Evolutionary conservation across 352 stramenopile genomes (phyloP).

Genomic region (Globisporangium middletonii): DNA sequence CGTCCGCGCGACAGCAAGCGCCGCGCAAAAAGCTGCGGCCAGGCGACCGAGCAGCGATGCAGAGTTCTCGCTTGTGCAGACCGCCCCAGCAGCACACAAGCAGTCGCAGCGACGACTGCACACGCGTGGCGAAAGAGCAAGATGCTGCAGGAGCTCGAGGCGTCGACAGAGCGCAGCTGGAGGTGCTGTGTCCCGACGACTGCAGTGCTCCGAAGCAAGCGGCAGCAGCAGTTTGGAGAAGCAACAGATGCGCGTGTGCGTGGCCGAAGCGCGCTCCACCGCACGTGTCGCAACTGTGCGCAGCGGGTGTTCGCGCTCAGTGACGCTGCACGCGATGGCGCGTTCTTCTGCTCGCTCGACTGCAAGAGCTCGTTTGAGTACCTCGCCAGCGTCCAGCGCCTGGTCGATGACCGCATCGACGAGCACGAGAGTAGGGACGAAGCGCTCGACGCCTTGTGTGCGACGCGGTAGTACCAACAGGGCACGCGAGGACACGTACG

Average conservation of each 20-base stretch:
- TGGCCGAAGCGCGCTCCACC: constrained; percentile 24
- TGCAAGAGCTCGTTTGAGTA: constrained; percentile 62
- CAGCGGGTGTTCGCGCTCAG: constrained; percentile 33
- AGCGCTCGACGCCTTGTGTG: background rate
- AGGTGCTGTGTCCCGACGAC: background rate
- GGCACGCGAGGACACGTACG: background rate
- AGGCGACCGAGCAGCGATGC: background rate
- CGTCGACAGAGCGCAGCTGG: constrained; percentile 7
- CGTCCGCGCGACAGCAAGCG: constrained; percentile 6
- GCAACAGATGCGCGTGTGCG: constrained; percentile 4
- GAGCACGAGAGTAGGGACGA: background rate
- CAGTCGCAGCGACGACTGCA: background rate
- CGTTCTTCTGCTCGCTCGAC: constrained; percentile 63
- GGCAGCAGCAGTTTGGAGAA: constrained; percentile 4
- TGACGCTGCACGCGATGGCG: background rate
- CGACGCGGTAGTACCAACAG: background rate
- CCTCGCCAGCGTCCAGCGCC: constrained; percentile 29
- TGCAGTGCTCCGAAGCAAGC: constrained; percentile 9
- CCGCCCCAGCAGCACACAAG: background rate
- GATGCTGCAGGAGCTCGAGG: constrained; percentile 36
- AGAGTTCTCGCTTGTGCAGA: background rate
- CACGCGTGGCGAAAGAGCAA: constrained; percentile 31
- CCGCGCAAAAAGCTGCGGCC: constrained; percentile 10
- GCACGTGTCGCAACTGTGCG: constrained; percentile 45
- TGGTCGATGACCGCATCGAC: constrained; percentile 24